A percentile compares a stretch with the other conserved stretches of the same genome.
phyloP scores from a whole-genome alignment of 1,284 basidiomycete species.

The Inonotus hispidus region DNA sequence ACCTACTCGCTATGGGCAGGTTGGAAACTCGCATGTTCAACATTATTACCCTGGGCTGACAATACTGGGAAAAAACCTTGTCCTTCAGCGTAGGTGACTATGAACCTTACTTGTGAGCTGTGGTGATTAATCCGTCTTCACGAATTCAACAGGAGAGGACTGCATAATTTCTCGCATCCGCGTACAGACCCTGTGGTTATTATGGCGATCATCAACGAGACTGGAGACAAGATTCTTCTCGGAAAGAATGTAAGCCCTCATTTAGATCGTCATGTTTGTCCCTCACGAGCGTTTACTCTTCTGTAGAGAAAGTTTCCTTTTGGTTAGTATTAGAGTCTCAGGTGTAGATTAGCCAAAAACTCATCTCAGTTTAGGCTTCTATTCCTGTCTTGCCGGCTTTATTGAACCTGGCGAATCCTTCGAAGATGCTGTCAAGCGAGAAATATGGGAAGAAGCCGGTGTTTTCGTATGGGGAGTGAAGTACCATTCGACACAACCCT shows the following conservation, averaged over 20 bases:
- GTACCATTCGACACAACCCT: conserved; percentile 86
- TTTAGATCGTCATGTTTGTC: background rate
- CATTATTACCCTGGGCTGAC: conserved; percentile 66
- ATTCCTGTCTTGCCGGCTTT: conserved; percentile 88
- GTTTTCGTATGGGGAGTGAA: conserved; percentile 77
- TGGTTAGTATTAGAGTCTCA: conserved; percentile 23
- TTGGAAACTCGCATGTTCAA: conserved; percentile 86
- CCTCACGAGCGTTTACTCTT: background rate
- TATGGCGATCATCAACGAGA: conserved; percentile 80
- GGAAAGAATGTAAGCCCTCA: conserved; percentile 68
- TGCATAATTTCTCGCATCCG: conserved; percentile 88
- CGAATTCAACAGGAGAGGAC: conserved; percentile 53
- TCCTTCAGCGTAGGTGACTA: conserved; percentile 51
- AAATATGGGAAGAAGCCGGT: conserved; percentile 95
- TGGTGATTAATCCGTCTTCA: background rate
- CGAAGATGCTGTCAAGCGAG: conserved; percentile 90
- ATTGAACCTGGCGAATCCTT: conserved; percentile 92
- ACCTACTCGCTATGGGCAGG: conserved; percentile 92
- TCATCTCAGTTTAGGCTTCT: conserved; percentile 42
- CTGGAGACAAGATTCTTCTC: conserved; percentile 77
- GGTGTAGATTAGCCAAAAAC: too few relatives aligned
- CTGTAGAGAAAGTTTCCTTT: conserved; percentile 60
- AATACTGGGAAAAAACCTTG: conserved; percentile 58
- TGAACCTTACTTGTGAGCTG: background rate
- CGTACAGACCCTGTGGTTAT: conserved; percentile 90